Percentiles rank a stretch among this genome's conserved stretches.
phyloP scores from a whole-genome alignment of 805 yeast genomes.

The Candida easanensis region DNA sequence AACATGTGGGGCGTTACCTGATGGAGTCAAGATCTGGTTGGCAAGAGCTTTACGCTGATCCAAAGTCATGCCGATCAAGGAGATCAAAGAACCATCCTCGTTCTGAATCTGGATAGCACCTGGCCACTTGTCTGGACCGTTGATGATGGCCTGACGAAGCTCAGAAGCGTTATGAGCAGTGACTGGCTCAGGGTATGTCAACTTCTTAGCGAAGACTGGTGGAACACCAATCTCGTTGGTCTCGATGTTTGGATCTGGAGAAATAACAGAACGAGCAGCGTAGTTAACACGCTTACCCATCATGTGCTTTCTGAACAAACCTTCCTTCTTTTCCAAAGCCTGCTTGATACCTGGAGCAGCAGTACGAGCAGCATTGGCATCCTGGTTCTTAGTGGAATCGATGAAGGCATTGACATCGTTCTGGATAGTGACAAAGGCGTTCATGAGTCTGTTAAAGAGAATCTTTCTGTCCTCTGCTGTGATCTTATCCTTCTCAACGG shows the following conservation, averaged over 20 bases:
- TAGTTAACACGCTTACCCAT: conserved; percentile 99
- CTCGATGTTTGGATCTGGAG: conserved; percentile 97
- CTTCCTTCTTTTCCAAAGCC: conserved; percentile 97
- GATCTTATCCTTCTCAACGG: conserved; percentile 54
- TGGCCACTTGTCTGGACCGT: conserved; percentile 98
- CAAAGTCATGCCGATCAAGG: conserved; percentile 81
- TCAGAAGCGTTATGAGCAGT: conserved; percentile 88
- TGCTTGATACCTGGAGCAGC: conserved; percentile 97
- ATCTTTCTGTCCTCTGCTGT: conserved; percentile 70
- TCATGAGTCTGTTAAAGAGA: conserved; percentile 87
- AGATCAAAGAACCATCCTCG: conserved; percentile 85
- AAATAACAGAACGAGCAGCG: conserved; percentile 98
- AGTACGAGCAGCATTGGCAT: conserved; percentile 53
- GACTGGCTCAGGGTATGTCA: conserved; percentile 98
- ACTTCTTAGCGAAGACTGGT: conserved; percentile 93
- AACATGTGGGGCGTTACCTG: conserved; percentile 49
- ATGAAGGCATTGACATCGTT: conserved; percentile 92
- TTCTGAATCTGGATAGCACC: conserved; percentile 96
- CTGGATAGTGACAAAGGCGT: conserved; percentile 91
- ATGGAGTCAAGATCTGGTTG: conserved; percentile 89
- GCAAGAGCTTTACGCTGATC: conserved; percentile 97
- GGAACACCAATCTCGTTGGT: conserved; percentile 99
- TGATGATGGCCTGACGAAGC: conserved; percentile 89
- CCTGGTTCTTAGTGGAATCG: conserved; percentile 87
- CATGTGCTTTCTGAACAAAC: conserved; percentile 97